phyloP scores from a whole-genome alignment of 257 asterid genomes.

The Nicotiana attenuata region DNA sequence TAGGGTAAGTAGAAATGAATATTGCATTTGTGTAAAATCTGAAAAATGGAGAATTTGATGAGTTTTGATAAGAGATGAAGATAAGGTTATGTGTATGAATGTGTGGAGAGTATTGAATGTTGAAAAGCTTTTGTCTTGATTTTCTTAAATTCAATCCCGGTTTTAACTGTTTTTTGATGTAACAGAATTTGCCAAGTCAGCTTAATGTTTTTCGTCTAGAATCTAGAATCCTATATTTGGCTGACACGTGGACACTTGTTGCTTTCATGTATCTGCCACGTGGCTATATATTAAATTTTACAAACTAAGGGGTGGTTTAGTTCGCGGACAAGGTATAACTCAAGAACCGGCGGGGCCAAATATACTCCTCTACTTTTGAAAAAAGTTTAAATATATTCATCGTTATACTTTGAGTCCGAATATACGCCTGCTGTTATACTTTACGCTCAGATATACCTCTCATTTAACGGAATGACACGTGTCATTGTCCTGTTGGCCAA shows the following conservation, averaged over 20 bases:
- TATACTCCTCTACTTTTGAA: too few species aligned
- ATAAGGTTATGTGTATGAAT: conserved; percentile 54
- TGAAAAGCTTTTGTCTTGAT: conserved; percentile 13
- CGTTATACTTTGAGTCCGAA: too few species aligned
- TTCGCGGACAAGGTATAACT: too few species aligned
- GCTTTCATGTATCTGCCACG: conserved; percentile 1
- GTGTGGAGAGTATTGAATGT: conserved; percentile 57
- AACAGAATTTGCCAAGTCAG: conserved; percentile 28
- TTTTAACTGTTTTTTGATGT: conserved; percentile 12
- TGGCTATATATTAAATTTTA: neutral
- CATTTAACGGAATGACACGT: too few species aligned
- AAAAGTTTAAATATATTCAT: too few species aligned
- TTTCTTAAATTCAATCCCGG: neutral
- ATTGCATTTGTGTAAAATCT: conserved; percentile 29
- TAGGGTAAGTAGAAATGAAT: conserved; percentile 19
- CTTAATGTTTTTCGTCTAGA: neutral
- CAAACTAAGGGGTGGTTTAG: too few species aligned
- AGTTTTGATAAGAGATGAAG: conserved; percentile 25
- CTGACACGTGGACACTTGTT: conserved; percentile 19
- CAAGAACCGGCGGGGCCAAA: too few species aligned
- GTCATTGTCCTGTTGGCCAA: too few species aligned
- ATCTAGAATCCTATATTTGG: neutral
- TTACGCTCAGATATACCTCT: too few species aligned
- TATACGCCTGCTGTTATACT: too few species aligned
- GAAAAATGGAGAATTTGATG: conserved; percentile 23